Conservation (phyloP, 208 protist genomes). For the Leishmania tarentolae region DNA sequence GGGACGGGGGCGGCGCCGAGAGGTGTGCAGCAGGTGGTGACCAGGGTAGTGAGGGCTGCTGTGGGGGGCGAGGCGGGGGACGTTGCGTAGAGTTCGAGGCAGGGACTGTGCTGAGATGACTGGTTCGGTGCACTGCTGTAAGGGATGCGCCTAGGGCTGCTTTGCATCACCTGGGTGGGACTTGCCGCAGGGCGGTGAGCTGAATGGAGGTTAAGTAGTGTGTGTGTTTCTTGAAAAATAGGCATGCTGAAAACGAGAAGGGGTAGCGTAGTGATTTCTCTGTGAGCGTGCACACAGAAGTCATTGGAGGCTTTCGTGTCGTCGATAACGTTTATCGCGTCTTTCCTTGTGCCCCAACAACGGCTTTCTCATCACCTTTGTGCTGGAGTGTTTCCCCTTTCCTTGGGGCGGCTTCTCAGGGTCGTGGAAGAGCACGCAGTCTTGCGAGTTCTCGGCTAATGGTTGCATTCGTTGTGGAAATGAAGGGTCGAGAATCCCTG, state of each 20-base stretch:
- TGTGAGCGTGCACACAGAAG: neutral
- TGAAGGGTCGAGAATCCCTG: neutral
- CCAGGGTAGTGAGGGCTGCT: neutral
- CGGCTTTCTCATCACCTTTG: neutral
- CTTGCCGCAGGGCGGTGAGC: neutral
- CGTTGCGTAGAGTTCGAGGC: neutral
- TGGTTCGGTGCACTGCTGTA: neutral
- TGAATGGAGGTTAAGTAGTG: neutral
- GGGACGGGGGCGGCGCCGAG: neutral
- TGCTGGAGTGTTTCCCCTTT: neutral
- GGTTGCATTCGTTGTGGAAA: neutral
- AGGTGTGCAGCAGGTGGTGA: neutral
- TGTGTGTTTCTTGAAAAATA: neutral
- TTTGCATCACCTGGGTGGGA: neutral
- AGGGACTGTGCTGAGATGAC: neutral
- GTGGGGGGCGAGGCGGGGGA: neutral
- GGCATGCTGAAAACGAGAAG: neutral
- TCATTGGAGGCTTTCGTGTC: too few species aligned
- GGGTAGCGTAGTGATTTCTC: neutral
- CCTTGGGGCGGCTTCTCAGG: neutral
- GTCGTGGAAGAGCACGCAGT: neutral
- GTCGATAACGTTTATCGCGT: neutral
- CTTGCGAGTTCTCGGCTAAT: too few species aligned
- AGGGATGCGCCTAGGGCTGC: neutral
- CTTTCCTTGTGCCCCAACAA: too few species aligned